A percentile compares a stretch with the other conserved stretches of the same genome.
Conservation (phyloP, 164 flowering plant genomes). For the Sedum album region DNA sequence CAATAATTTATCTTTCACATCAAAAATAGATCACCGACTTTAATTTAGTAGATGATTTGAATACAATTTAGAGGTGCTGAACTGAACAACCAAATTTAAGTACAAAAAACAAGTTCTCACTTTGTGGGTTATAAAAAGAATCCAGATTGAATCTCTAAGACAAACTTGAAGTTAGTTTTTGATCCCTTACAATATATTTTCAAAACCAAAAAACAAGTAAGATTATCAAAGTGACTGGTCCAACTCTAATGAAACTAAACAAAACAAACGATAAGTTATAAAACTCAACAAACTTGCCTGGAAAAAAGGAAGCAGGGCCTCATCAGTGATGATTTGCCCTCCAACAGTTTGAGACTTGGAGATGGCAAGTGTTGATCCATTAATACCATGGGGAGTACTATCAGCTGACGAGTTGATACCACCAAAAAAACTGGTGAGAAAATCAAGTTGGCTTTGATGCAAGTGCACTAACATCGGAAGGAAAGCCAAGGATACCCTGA, state of each 20-base stretch:
- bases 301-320: slow-evolving; percentile 94
- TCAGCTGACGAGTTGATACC: slow-evolving; percentile 26
- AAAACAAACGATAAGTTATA: background rate
- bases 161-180: background rate
- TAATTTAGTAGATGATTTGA: no score
- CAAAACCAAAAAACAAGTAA: no score
- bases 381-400: slow-evolving; percentile 25
- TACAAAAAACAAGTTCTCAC: background rate
- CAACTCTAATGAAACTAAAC: background rate
- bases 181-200: no score
- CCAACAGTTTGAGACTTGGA: slow-evolving; percentile 19
- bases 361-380: slow-evolving; percentile 23
- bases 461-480: slow-evolving; percentile 84
- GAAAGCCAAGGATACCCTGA: slow-evolving; percentile 63
- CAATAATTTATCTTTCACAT: no score
- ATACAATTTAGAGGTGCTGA: no score
- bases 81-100: no score
- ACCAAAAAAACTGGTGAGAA: slow-evolving; percentile 70
- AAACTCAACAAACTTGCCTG: slow-evolving; percentile 50
- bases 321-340: slow-evolving; percentile 40
- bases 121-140: background rate
- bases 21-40: no score
- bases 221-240: no score
- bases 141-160: no score
- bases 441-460: slow-evolving; percentile 93